Conservation (phyloP, 306 rosid genomes). For the Leucaena leucocephala region DNA sequence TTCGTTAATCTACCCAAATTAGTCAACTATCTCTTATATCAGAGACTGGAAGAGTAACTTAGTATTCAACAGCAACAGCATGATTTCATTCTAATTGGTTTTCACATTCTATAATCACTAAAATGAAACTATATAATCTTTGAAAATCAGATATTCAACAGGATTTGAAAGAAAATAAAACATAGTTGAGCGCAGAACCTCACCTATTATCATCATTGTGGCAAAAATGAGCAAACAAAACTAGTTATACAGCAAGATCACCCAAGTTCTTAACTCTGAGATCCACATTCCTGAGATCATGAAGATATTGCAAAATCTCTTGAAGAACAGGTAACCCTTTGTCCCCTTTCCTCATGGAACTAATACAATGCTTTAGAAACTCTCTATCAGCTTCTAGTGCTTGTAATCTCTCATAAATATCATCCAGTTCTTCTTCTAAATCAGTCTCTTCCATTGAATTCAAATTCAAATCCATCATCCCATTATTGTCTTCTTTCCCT, state of each 20-base stretch:
- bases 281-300: slow-evolving; percentile 84
- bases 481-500: slow-evolving; percentile 54
- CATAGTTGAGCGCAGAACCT: neutral
- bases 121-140: neutral
- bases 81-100: neutral
- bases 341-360: slow-evolving; percentile 90
- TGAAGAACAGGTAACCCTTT: slow-evolving; percentile 54
- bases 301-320: slow-evolving; percentile 91
- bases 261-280: slow-evolving; percentile 55
- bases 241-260: slow-evolving; percentile 48
- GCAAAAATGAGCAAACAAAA: slow-evolving; percentile 29
- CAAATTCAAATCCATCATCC: slow-evolving; percentile 33
- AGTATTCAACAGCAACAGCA: neutral
- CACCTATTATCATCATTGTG: slow-evolving; percentile 45
- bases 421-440: slow-evolving; percentile 70
- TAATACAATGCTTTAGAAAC: slow-evolving; percentile 84
- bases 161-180: neutral
- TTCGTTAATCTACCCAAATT: too few species aligned
- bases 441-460: slow-evolving; percentile 40
- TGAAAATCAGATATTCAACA: neutral
- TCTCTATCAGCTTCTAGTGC: slow-evolving; percentile 89
- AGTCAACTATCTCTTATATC: too few species aligned
- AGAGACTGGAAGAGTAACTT: too few species aligned
- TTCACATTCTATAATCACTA: neutral
- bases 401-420: slow-evolving; percentile 81